Base-by-base conservation (phyloP, 768 basidiomycete species). In the Mycena vitilis region DNA sequence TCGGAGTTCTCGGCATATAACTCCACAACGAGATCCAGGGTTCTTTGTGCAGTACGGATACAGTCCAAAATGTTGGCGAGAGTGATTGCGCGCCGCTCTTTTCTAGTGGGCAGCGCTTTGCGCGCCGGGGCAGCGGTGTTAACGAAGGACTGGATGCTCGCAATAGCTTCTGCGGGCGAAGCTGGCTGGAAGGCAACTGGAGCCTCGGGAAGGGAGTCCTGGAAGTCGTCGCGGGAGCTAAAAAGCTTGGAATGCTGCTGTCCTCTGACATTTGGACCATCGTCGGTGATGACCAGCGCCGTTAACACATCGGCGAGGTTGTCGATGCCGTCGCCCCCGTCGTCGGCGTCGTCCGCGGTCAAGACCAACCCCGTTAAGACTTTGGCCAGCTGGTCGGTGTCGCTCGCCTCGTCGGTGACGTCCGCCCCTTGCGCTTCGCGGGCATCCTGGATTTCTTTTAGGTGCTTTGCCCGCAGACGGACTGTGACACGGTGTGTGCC, bases 171-270 rank as follows among this genome's bases (percentile, higher is more conserved):
- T 61, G 59, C 4, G 42, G 47, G n/a, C 30, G 64, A 70, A 53
- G 25, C 25, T 36, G 64, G 63, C 53, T 61, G 60, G 47, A 65
- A 63, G 51, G 52, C 59, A 48, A 61, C 34, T 49, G 59, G 68
- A 10, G 55, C 56, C 47, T 67, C 52, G 58, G 57, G 47, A 44
- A 63, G 34, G 60, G 65, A 58, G 44, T 20, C 51, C 38, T 67
- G 60, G 42, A 67, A 63, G 47, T 59, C 65, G 45, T 60, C 51
- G n/a, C 44, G 45, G 37, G 68, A 55, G 68, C 68, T 69, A 45
- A 69, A 69, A 45, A 69, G 68, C 58, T 49, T 47, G 51, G 68
- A 69, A 37, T 69, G 57, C 49, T 68, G 67, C 56, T 68, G 67
- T 53, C 63, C 62, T 53, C 51, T 49, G 62, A 63, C 37, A 51